Evolutionary conservation across 169 alveolate species (phyloP).

Genomic region (Babesia ovis): DNA sequence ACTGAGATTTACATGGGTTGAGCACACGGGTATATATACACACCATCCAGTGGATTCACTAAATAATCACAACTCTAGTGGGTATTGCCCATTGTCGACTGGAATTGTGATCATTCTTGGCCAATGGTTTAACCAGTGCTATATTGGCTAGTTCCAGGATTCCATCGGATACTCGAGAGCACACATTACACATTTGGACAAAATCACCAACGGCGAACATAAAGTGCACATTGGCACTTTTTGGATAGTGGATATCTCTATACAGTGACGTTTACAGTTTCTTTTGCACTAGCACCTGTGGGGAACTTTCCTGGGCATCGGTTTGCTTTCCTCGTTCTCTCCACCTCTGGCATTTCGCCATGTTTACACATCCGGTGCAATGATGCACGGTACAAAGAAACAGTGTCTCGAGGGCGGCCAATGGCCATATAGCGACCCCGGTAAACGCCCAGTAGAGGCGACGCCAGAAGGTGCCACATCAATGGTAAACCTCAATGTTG

Average conservation of each 20-base stretch:
- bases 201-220: no score
- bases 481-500: constrained; percentile 60
- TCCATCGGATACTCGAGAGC: no score
- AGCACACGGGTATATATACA: no score
- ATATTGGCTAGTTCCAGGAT: no score
- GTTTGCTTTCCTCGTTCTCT: neutral
- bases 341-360: neutral
- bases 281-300: neutral
- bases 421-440: neutral
- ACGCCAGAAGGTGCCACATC: neutral
- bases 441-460: neutral
- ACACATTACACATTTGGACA: no score
- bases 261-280: neutral
- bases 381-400: constrained; percentile 21
- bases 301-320: neutral
- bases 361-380: constrained; percentile 1
- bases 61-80: no score
- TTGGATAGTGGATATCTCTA: no score
- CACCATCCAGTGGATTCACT: no score
- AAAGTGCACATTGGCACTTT: no score
- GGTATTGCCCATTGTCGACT: no score
- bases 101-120: no score
- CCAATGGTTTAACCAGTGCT: no score
- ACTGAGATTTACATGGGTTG: neutral
- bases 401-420: constrained; percentile 12